Evolutionary conservation across 441 rosid species (phyloP).

Genomic region (Bocquillonia castaneifolia): DNA sequence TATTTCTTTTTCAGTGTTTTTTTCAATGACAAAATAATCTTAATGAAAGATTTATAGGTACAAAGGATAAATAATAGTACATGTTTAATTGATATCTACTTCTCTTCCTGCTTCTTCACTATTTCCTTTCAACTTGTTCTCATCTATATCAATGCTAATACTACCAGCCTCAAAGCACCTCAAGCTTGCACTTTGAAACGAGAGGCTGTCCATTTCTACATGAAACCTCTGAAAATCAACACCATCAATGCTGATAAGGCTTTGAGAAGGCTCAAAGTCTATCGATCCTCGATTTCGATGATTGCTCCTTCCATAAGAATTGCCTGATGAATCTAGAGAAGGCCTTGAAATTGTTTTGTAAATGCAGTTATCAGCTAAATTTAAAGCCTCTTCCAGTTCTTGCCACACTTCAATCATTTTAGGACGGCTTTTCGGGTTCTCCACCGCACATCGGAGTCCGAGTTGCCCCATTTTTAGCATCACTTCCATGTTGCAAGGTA

Average conservation of each 20-base stretch:
- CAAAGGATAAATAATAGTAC: background rate
- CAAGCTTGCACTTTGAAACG: slow-evolving; percentile 35
- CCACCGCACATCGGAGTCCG: slow-evolving; percentile 42
- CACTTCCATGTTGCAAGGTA: slow-evolving; percentile 44
- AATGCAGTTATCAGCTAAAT: slow-evolving; percentile 17
- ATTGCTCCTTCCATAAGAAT: background rate
- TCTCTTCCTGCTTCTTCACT: background rate
- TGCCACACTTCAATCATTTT: slow-evolving; percentile 51
- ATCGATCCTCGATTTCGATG: slow-evolving; percentile 1
- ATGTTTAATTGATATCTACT: background rate
- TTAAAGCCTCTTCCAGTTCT: slow-evolving; percentile 43
- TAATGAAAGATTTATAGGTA: background rate
- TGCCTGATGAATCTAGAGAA: background rate
- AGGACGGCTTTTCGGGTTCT: slow-evolving; percentile 46
- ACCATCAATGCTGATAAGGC: slow-evolving; percentile 49
- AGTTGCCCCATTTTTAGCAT: slow-evolving; percentile 62
- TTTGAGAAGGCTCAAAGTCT: slow-evolving; percentile 32
- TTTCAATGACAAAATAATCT: background rate
- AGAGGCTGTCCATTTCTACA: slow-evolving; percentile 44
- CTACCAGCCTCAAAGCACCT: slow-evolving; percentile 39
- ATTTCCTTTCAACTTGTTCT: slow-evolving; percentile 24
- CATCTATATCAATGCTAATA: slow-evolving; percentile 32
- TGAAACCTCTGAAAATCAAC: slow-evolving; percentile 42
- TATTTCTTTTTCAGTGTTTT: background rate
- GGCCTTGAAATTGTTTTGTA: slow-evolving; percentile 12